phyloP scores from a whole-genome alignment of 257 asterid species.

The Solanum neorickii region DNA sequence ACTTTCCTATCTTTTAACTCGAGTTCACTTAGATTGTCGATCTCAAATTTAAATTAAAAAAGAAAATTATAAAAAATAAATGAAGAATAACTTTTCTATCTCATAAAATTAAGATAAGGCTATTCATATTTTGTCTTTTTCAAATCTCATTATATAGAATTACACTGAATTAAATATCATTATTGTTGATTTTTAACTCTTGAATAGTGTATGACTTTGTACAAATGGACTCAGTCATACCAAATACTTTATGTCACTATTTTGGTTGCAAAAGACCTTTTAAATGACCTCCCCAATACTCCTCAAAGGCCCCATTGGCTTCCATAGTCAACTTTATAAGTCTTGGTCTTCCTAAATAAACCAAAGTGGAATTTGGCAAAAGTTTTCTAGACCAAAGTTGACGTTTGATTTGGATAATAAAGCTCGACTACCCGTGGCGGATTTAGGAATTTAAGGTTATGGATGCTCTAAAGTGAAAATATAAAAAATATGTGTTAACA shows the following conservation, averaged over 20 bases:
- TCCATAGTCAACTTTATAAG: not conserved
- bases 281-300: not conserved
- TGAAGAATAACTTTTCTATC: too few relatives aligned
- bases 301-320: not conserved
- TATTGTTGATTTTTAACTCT: not conserved
- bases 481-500: too few relatives aligned
- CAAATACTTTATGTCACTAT: not conserved
- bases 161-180: too few relatives aligned
- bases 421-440: too few relatives aligned
- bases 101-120: too few relatives aligned
- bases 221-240: not conserved
- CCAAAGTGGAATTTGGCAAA: not conserved
- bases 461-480: too few relatives aligned
- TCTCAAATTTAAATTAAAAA: too few relatives aligned
- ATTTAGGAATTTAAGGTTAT: too few relatives aligned
- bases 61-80: too few relatives aligned
- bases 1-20: not conserved
- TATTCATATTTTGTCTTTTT: too few relatives aligned
- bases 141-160: too few relatives aligned
- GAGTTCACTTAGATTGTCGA: accelerated
- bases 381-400: not conserved
- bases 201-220: not conserved
- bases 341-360: not conserved
- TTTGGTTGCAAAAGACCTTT: not conserved
- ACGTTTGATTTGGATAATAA: not conserved